A percentile compares a stretch with the other conserved stretches of the same genome.
Conservation (phyloP, 441 rosid species). For the Caryocar brasiliense region DNA sequence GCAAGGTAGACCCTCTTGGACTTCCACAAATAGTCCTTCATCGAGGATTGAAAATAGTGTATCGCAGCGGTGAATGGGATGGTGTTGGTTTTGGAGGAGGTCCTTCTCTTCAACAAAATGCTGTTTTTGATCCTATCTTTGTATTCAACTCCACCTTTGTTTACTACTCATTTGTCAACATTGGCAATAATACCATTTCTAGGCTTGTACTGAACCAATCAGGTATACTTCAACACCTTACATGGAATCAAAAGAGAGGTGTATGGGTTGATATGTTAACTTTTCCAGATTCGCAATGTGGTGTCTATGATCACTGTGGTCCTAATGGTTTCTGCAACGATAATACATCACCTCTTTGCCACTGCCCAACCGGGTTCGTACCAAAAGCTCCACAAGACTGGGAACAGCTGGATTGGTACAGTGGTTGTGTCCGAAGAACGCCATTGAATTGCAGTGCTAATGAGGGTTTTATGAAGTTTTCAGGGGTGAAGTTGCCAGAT, state of each 20-base stretch:
- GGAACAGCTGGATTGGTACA: slow-evolving; percentile 4
- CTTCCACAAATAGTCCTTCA: slow-evolving; percentile 9
- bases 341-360: slow-evolving; percentile 13
- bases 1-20: neutral
- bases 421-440: slow-evolving; percentile 20
- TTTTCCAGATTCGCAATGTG: slow-evolving; percentile 8
- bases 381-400: slow-evolving; percentile 20
- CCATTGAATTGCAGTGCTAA: slow-evolving; percentile 12
- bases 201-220: slow-evolving; percentile 9
- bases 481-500: slow-evolving; percentile 24
- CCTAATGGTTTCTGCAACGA: slow-evolving; percentile 13
- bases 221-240: slow-evolving; percentile 6
- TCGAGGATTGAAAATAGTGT: neutral
- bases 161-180: slow-evolving; percentile 12
- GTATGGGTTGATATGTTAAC: slow-evolving; percentile 2
- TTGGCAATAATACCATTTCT: slow-evolving; percentile 1
- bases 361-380: slow-evolving; percentile 29
- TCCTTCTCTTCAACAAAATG: neutral
- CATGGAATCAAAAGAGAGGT: slow-evolving; percentile 7
- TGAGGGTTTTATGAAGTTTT: slow-evolving; percentile 18
- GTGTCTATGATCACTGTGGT: slow-evolving; percentile 9
- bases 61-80: slow-evolving; percentile 19
- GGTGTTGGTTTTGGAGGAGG: slow-evolving; percentile 14
- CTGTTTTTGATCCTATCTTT: neutral
- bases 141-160: neutral